A percentile compares a stretch with the other conserved stretches of the same genome.
These are phyloP conservation scores for Apodospora peruviana DNA, from an alignment of 495 filamentous ascomycete species.

Conservation along the genomic window DNA sequence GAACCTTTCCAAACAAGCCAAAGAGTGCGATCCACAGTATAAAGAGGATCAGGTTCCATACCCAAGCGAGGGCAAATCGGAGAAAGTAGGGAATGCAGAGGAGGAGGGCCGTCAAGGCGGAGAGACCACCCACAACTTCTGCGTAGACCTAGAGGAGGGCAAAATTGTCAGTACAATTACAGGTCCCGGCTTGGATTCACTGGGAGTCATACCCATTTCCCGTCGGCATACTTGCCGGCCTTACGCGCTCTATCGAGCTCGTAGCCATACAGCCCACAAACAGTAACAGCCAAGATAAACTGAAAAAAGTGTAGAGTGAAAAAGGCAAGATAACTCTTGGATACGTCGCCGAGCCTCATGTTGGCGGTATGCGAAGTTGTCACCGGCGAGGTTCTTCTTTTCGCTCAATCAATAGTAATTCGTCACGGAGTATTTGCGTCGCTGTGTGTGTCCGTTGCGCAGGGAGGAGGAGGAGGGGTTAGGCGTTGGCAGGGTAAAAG, in stretches of 20 bases:
- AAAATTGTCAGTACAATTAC: neutral
- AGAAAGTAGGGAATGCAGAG: constrained; percentile 59
- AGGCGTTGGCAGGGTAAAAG: too few species aligned
- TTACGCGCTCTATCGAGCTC: constrained; percentile 59
- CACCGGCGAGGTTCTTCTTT: too few species aligned
- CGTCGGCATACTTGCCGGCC: constrained; percentile 43
- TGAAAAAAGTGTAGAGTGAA: constrained; percentile 60
- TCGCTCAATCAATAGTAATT: too few species aligned
- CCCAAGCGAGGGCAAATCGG: constrained; percentile 48
- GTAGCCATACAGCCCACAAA: constrained; percentile 72
- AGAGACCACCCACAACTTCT: constrained; percentile 55
- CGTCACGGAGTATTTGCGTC: too few species aligned
- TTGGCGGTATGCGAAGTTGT: neutral
- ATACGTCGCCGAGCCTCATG: constrained; percentile 33
- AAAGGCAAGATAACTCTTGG: constrained; percentile 38
- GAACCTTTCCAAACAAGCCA: constrained; percentile 63
- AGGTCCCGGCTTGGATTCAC: neutral
- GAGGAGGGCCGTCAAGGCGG: constrained; percentile 54
- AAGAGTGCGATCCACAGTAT: constrained; percentile 76
- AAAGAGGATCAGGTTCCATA: constrained; percentile 66
- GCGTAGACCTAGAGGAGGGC: constrained; percentile 54
- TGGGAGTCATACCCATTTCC: constrained; percentile 57
- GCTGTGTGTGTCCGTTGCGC: too few species aligned
- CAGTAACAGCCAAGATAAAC: constrained; percentile 66
- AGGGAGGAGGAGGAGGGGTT: too few species aligned